phyloP scores from a whole-genome alignment of 1,284 basidiomycete genomes.

The Phellinidium pouzarii region DNA sequence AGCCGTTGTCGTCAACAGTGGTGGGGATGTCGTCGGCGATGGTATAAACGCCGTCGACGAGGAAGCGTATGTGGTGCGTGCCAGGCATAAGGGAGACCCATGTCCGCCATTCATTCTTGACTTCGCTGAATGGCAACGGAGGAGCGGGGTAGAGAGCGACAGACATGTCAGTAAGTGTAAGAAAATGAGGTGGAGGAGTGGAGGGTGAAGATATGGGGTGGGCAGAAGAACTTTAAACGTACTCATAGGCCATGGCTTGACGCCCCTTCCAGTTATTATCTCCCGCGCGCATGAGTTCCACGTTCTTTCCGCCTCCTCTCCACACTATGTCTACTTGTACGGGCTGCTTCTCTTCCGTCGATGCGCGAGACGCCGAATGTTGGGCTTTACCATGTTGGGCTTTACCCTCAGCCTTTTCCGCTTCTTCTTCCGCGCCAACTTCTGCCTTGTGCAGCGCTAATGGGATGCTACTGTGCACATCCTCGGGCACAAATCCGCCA shows the following conservation, averaged over 20 bases:
- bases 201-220: background rate
- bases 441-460: constrained; percentile 40
- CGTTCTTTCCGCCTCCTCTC: constrained; percentile 53
- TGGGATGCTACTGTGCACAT: constrained; percentile 58
- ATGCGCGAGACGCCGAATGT: constrained; percentile 25
- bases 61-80: constrained; percentile 93
- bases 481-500: constrained; percentile 43
- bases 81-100: constrained; percentile 73
- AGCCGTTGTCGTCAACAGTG: constrained; percentile 92
- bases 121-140: constrained; percentile 23
- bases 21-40: constrained; percentile 76
- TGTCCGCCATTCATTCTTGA: constrained; percentile 36
- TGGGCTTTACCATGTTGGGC: constrained; percentile 17
- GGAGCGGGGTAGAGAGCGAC: constrained; percentile 6
- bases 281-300: constrained; percentile 59
- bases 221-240: constrained; percentile 26
- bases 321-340: constrained; percentile 55
- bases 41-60: constrained; percentile 89
- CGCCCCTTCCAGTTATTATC: constrained; percentile 69
- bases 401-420: constrained; percentile 23
- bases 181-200: background rate
- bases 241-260: constrained; percentile 57
- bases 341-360: constrained; percentile 30
- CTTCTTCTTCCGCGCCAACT: constrained; percentile 26
- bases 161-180: constrained; percentile 8